Evolutionary conservation across 1,139 yeast genomes (phyloP).

Genomic region (Candida sp.): DNA sequence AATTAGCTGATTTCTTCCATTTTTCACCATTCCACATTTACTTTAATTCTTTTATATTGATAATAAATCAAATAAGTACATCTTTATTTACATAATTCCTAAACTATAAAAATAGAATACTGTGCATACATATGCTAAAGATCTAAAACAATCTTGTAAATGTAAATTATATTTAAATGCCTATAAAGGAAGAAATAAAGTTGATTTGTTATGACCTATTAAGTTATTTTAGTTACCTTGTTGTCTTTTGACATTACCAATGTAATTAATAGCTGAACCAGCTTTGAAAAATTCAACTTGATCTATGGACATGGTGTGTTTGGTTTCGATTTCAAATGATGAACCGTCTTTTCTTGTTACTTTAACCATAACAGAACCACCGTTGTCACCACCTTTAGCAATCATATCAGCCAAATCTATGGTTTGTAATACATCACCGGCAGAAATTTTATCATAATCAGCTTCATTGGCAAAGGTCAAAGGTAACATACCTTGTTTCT

Average conservation of each 20-base stretch:
- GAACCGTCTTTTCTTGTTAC: constrained; percentile 79
- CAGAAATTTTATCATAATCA: constrained; percentile 76
- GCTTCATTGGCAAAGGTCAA: constrained; percentile 84
- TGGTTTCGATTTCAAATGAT: constrained; percentile 65
- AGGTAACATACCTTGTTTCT: constrained; percentile 97
- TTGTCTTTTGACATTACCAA: constrained; percentile 60
- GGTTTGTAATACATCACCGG: constrained; percentile 81
- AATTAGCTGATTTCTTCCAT: not conserved
- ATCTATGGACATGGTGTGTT: constrained; percentile 96
- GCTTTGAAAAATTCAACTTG: constrained; percentile 96
- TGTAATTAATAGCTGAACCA: constrained; percentile 93
- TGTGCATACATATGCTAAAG: not conserved
- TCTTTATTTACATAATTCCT: not conserved
- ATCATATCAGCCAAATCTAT: constrained; percentile 76
- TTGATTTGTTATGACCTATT: too few species aligned
- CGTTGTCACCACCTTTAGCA: constrained; percentile 79
- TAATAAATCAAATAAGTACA: not conserved
- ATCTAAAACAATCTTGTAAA: too few species aligned
- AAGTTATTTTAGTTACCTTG: constrained; percentile 3
- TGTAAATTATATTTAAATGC: not conserved
- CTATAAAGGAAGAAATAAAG: not conserved
- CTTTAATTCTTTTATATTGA: not conserved
- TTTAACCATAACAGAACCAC: constrained; percentile 69
- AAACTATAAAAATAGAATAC: not conserved
- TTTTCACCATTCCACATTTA: not conserved